Conservation (phyloP, 2,329 filamentous ascomycete species). For the Diplodia seriata region DNA sequence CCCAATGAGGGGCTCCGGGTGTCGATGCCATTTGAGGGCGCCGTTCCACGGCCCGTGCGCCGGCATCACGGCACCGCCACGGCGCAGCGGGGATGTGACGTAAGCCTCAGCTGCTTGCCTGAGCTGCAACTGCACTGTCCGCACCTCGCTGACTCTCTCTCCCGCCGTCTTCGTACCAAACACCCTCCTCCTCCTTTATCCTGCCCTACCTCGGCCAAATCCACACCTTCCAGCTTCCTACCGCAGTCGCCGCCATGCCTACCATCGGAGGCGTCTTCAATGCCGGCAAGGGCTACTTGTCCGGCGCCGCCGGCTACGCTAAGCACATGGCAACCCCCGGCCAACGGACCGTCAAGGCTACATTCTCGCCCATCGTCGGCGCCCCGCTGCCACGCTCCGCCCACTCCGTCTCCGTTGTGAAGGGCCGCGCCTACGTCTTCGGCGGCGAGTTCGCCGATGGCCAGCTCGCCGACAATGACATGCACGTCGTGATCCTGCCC, state of each 20-base stretch:
- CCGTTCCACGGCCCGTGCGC: neutral
- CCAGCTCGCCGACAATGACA: slow-evolving; percentile 57
- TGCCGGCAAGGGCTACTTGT: slow-evolving; percentile 43
- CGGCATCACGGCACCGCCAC: neutral
- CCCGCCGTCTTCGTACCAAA: neutral
- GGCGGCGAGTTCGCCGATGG: slow-evolving; percentile 54
- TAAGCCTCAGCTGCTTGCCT: neutral
- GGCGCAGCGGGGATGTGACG: neutral
- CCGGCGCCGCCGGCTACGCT: slow-evolving; percentile 49
- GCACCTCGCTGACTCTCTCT: neutral
- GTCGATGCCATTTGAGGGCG: neutral
- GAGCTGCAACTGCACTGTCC: neutral
- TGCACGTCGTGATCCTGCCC: slow-evolving; percentile 61
- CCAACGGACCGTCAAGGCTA: slow-evolving; percentile 57
- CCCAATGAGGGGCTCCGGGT: slow-evolving; percentile 3
- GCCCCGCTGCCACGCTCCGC: slow-evolving; percentile 55
- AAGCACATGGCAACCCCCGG: slow-evolving; percentile 33
- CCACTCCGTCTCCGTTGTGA: slow-evolving; percentile 62
- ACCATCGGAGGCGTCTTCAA: slow-evolving; percentile 47
- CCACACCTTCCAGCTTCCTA: neutral
- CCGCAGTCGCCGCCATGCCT: slow-evolving; percentile 34
- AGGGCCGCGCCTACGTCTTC: slow-evolving; percentile 63
- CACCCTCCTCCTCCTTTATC: neutral
- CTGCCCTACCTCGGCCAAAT: neutral
- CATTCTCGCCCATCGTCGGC: slow-evolving; percentile 56